These are phyloP conservation scores for Gossypium sturtianum DNA, from an alignment of 345 rosid genomes.

Conservation along the genomic window DNA sequence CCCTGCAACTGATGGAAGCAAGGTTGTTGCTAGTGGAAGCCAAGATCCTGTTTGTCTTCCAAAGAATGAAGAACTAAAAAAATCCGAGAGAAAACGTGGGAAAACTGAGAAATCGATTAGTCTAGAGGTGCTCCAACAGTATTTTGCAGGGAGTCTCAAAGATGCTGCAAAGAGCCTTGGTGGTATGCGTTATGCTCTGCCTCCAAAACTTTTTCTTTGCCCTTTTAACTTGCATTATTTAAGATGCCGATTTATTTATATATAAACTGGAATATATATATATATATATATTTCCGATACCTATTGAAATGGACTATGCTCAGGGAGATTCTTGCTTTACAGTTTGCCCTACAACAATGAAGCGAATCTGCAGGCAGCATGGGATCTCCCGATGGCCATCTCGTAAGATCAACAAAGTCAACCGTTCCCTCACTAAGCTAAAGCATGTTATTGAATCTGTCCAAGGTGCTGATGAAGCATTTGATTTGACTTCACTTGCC, in stretches of 20 bases:
- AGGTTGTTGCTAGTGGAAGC: slow-evolving; percentile 19
- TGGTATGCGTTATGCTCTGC: slow-evolving; percentile 38
- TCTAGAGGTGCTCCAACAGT: slow-evolving; percentile 77
- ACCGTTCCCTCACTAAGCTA: slow-evolving; percentile 68
- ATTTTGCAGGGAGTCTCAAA: slow-evolving; percentile 86
- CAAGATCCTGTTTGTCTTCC: slow-evolving; percentile 27
- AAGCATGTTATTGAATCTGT: slow-evolving; percentile 86
- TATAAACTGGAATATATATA: too few relatives aligned
- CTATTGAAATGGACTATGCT: slow-evolving; percentile 11
- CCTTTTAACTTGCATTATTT: not conserved
- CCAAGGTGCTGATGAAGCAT: slow-evolving; percentile 71
- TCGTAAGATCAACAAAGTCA: slow-evolving; percentile 92
- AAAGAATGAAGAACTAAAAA: slow-evolving; percentile 34
- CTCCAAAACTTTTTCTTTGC: not conserved
- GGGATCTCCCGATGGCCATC: slow-evolving; percentile 98
- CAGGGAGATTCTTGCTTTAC: slow-evolving; percentile 22
- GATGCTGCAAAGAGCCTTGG: slow-evolving; percentile 96
- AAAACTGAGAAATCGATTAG: slow-evolving; percentile 87
- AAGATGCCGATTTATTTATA: not conserved
- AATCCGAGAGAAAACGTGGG: slow-evolving; percentile 68
- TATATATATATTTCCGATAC: not conserved
- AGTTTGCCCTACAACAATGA: slow-evolving; percentile 98
- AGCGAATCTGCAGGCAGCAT: slow-evolving; percentile 96
- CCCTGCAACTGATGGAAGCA: slow-evolving; percentile 21
- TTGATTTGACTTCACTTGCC: slow-evolving; percentile 44